Percentiles rank a stretch among this genome's conserved stretches.
Conservation (phyloP, 1,139 yeast species). For the Suhomyces taliae region DNA sequence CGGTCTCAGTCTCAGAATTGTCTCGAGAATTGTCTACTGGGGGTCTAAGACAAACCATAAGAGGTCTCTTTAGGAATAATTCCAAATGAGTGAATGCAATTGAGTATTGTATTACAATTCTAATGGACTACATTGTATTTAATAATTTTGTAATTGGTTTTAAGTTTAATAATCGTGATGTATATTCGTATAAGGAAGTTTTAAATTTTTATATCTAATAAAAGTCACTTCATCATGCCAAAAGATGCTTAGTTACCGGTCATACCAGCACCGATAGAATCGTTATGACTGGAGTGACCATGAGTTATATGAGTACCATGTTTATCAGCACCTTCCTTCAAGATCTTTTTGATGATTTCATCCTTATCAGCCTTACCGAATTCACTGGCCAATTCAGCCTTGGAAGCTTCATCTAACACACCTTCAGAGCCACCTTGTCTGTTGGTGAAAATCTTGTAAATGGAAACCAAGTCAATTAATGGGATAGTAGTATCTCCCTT, state of each 20-base stretch:
- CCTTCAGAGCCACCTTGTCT: constrained; percentile 73
- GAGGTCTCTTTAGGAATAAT: not conserved
- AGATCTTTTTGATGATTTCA: constrained; percentile 53
- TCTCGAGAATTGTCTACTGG: not conserved
- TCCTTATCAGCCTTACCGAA: constrained; percentile 57
- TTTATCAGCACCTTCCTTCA: constrained; percentile 55
- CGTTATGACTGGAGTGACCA: constrained; percentile 28
- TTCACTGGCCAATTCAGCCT: constrained; percentile 59
- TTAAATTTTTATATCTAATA: not conserved
- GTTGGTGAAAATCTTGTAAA: constrained; percentile 62
- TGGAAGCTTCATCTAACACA: constrained; percentile 70
- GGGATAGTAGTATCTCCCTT: constrained; percentile 57
- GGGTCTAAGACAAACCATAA: not conserved
- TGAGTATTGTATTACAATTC: no score
- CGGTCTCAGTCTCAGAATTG: not conserved
- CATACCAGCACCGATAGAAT: constrained; percentile 37
- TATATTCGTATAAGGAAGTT: not conserved
- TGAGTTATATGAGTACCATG: constrained; percentile 16
- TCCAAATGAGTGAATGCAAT: no score
- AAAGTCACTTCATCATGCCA: constrained; percentile 1
- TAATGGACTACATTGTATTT: no score
- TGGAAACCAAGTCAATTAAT: constrained; percentile 62
- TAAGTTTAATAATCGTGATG: not conserved
- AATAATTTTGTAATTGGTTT: no score
- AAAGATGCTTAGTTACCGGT: constrained; percentile 23